Evolutionary conservation across 2,329 filamentous ascomycete species (phyloP).

Genomic region (Arthrocladium fulminans): DNA sequence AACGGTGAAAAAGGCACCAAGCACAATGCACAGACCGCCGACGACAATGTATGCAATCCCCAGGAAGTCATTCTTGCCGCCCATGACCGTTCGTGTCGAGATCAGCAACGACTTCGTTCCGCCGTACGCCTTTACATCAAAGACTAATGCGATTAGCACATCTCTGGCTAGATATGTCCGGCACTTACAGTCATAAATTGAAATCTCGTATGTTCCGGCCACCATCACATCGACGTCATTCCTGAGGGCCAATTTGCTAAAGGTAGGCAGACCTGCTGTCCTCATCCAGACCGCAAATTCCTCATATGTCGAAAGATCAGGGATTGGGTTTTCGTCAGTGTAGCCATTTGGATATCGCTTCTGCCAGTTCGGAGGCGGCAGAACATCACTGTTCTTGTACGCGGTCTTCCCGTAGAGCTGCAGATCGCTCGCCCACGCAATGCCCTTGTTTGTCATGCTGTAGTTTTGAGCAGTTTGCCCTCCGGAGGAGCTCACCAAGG

Average conservation of each 20-base stretch:
- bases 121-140: slow-evolving; percentile 52
- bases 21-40: slow-evolving; percentile 80
- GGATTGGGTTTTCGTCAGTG: slow-evolving; percentile 54
- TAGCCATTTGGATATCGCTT: slow-evolving; percentile 63
- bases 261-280: slow-evolving; percentile 83
- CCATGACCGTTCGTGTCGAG: slow-evolving; percentile 75
- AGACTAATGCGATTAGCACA: slow-evolving; percentile 50
- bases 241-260: slow-evolving; percentile 83
- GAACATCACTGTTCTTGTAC: slow-evolving; percentile 57
- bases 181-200: slow-evolving; percentile 66
- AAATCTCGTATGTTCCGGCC: slow-evolving; percentile 63
- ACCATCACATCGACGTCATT: slow-evolving; percentile 65
- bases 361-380: slow-evolving; percentile 81
- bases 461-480: slow-evolving; percentile 47
- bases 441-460: slow-evolving; percentile 65
- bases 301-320: slow-evolving; percentile 65
- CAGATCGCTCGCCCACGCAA: slow-evolving; percentile 79
- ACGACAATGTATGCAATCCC: slow-evolving; percentile 95
- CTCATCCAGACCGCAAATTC: slow-evolving; percentile 98
- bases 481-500: slow-evolving; percentile 46
- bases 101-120: slow-evolving; percentile 54
- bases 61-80: slow-evolving; percentile 88
- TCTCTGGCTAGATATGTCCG: slow-evolving; percentile 6
- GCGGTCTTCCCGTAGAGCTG: slow-evolving; percentile 64
- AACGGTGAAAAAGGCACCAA: slow-evolving; percentile 79